Evolutionary conservation across 2,329 filamentous ascomycete species (phyloP).

Genomic region (Drechslerella dactyloides): DNA sequence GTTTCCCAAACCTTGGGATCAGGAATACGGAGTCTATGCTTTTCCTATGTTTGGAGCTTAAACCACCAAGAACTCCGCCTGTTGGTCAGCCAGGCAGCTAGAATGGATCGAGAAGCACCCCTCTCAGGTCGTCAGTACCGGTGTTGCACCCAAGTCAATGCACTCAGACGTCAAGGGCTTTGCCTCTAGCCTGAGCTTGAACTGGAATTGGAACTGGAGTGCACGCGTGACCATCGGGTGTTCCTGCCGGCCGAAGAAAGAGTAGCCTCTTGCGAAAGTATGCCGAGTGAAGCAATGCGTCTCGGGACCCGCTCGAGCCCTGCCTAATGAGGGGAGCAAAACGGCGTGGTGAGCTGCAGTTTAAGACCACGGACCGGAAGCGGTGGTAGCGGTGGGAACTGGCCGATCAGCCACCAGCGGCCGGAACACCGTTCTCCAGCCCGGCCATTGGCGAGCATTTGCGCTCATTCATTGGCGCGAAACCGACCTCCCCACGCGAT

Average conservation of each 20-base stretch:
- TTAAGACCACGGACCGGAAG: conserved; percentile 37
- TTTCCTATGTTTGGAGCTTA: not conserved
- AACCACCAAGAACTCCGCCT: not conserved
- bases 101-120: not conserved
- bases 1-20: too few relatives aligned
- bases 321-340: not conserved
- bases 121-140: not conserved
- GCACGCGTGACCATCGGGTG: conserved; percentile 49
- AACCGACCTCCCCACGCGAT: conserved; percentile 32
- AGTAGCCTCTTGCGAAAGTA: conserved; percentile 18
- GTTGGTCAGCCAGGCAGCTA: not conserved
- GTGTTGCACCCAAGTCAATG: conserved; percentile 4
- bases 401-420: conserved; percentile 36
- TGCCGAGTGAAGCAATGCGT: conserved; percentile 33
- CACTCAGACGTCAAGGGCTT: conserved; percentile 8
- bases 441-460: conserved; percentile 47
- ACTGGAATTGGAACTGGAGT: conserved; percentile 7
- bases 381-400: conserved; percentile 48
- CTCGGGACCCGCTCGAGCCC: conserved; percentile 11
- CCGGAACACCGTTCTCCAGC: not conserved
- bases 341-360: conserved; percentile 3
- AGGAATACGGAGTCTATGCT: too few relatives aligned
- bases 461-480: conserved; percentile 30
- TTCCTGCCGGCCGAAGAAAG: conserved; percentile 32
- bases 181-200: conserved; percentile 2